Base-by-base conservation (phyloP, 805 yeast species). In the Myxozyma vanderwaltii region DNA sequence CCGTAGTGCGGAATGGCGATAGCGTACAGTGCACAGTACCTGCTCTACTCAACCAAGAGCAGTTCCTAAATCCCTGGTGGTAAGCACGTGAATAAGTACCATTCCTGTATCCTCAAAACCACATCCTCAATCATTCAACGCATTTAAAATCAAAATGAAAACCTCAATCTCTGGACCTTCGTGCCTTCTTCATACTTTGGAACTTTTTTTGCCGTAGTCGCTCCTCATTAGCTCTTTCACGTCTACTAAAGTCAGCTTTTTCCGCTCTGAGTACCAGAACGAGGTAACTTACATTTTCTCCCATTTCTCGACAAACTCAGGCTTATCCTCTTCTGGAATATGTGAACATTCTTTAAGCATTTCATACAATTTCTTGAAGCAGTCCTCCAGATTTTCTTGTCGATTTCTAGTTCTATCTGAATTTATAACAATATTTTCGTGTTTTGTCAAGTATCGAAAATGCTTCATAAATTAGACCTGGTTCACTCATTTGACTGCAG, bases 341-440 rank as follows among this genome's bases (percentile, higher is more conserved):
- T 71, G 72, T 0, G 81, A 81, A 0, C 71, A 70, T 1, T 71
- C 70, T 59, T 77, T 80, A 58, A 89, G 77, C 55, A 82, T 86
- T 1, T 72, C 65, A 3, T 81, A 73, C 12, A 89, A 76, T 69
- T 86, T 86, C n/a, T 73, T 72, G 59, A 82, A 81, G 64, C 96
- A 89, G 26, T 79, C 77, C 3, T 76, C 77, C 6, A 80, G 70
- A 67, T 89, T 89, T 8, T 72, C 73, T 13, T 81, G 83, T 63
- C 89, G 76, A 17, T 82, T 82, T 31, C 96, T 72, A 4, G 81
- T 74, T 7, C 73, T 68, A 58, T 88, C 91, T 35, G 86, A 80
- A 63, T 83, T 86, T 1, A 89, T 77, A 5, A 86, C 72, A 1
- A 88, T 60, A 0, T 82, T 79, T 12, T 86, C 86, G 10, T 69